Evolutionary conservation across 805 yeast species (phyloP), one percentile per base, ranked within the genome.

Genomic region (Saccharomyces jurei): DNA sequence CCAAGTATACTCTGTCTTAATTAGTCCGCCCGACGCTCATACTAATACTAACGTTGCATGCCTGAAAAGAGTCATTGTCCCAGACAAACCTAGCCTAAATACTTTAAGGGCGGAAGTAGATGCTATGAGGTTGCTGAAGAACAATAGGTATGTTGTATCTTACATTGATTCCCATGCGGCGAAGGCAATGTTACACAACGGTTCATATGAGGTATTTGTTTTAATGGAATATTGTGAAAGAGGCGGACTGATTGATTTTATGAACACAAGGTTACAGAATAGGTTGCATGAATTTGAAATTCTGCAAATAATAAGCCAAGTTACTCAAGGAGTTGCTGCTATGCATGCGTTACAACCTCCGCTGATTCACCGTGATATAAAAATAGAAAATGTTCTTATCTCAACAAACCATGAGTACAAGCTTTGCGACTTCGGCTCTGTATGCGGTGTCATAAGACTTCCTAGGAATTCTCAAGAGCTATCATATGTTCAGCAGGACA

Each of bases 151-250:
- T 66, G 83, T 94, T 57, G 99, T 94, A 1, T 83, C 89, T 2
- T 94, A 94, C 69, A 87, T 90, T 52, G 99, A 94, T 69, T 89
- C 97, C 2, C 97, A 94, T 72, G 99, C 99, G 6, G 83, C 95
- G 11, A 78, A 95, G 61, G 73, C 86, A 70, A 55, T 71, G 26
- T 55, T 63, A n/a, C 67, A 74, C 2, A 67, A 66, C 21, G 88
- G 87, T 13, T 75, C 76, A 51, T 87, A 87, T 62, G 95, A 86
- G 67, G 96, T 87, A 50, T 83, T 86, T 57, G 73, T 87, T 14
- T 71, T 87, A 51, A 87, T 87, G 95, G 96, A 87, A 63, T 83
- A 81, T 61, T 87, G 96, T 66, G 77, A 85, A 6, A 78, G 81
- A 14, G 84, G 86, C 56, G 91, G 94, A 0, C 71, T 87, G 54